Base-by-base conservation (phyloP, 257 asterid genomes). In the Solanum rostratum region DNA sequence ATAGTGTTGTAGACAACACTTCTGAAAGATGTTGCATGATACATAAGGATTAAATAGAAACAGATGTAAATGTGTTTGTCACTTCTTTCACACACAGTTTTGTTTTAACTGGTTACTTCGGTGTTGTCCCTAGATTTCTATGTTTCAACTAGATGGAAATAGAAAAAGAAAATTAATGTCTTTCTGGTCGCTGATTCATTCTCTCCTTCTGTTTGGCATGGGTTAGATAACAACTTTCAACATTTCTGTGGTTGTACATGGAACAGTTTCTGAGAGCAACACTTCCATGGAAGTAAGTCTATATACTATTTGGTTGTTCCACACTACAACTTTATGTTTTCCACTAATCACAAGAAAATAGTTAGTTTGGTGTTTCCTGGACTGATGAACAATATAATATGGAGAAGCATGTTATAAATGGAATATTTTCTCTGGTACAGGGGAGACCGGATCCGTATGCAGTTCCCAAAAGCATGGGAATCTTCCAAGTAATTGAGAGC, bases 181-280 rank as follows among this genome's bases (percentile, higher is more conserved):
- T 49, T 46, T 46, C 22, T 78, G 16, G 82, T 78, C 4, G 9
- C 63, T 78, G 27, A 62, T 22, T 70, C 27, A 3, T 43, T 81
- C 49, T 71, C 10, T 60, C 66, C 45, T 76, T 65, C 62, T 19
- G 27, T 66, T 60, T 53, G 46, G 65, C 63, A 78, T 45, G 71
- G 19, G 22, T 82, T 68, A 89, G 91, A 87, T 89, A 60, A 93
- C 96, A 19, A 95, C 97, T 52, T 94, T 95, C 91, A 93, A 95
- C 91, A 93, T 95, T 83, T 95, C 99, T 54, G n/a, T 90, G 90
- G 99, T 95, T 82, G 97, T 92, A 20, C 99, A 80, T 15, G 98
- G 99, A 84, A 91, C 98, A 24, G 83, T 92, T 85, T 85, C 98
- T 2, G 99, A 95, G 92, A 88, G 87, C 76, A 91, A 89, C 89